Base-by-base conservation (phyloP, 371 early-diverging fungal species). In the Syncephalastrum contaminatum region DNA sequence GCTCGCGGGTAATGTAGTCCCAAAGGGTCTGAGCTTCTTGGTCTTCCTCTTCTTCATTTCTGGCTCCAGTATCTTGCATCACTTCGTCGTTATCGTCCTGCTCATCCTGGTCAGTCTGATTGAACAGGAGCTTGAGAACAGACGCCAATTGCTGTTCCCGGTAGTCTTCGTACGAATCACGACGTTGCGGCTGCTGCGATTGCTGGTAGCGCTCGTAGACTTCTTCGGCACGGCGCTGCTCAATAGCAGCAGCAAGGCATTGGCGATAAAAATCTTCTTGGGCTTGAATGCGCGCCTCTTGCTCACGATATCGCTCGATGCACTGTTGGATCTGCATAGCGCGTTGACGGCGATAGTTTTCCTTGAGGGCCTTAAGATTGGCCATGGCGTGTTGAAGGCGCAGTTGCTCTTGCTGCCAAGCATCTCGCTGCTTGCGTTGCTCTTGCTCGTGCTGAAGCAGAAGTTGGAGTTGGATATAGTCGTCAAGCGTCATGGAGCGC, bases 391-490 rank as follows among this genome's bases (percentile, higher is more conserved):
- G 54, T 4, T 49, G 41, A 18, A 64, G 48, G 1, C 65, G 56
- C 14, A 48, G 48, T 25, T 55, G 64, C 18, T 54, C 55, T 18
- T 42, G 54, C 6, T 42, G 51, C 51, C 43, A 16, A n/a, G 30
- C 48, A 13, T 56, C 57, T 27, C 48, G 43, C 0, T 36, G 52
- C 25, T 60, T 49, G 6, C 53, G 60, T 18, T 39, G 47, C 8
- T 18, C 52, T 53, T 56, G 57, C 44, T 56, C 59, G 19, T 64
- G 63, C 39, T 52, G 48, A 43, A 67, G 59, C 12, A 70, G 25
- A 5, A 16, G 36, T 43, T 70, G 66, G 1, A 73, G 51, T 47
- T 65, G 69, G 15, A 62, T 19, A 21, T 73, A 73, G 51, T 73
- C 71, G 27, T 66, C 66, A 41, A 73, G 40, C 16, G 66, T 61